Base-by-base conservation (phyloP, 495 filamentous ascomycete species). In the Thozetella sp. region DNA sequence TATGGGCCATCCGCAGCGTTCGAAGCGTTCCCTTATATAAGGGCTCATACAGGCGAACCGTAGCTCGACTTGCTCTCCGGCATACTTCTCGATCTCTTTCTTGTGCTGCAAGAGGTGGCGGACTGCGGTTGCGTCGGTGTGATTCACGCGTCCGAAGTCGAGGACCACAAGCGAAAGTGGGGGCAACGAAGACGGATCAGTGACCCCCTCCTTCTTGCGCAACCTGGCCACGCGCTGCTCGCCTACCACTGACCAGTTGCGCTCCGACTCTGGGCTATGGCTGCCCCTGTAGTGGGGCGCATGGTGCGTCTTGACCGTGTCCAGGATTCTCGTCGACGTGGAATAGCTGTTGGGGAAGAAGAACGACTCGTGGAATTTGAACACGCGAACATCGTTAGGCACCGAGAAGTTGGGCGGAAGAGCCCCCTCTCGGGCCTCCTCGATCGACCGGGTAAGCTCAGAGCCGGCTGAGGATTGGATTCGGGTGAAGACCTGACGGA, bases 321-420 rank as follows among this genome's bases (percentile, higher is more conserved):
- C 80, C 15, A 81, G 60, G 17, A 77, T 64, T 2, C 63, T 22
- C 0, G 65, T 63, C 57, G 78, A 81, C 48, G 67, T 63, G n/a
- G 72, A 69, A 60, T 78, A 76, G 17, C 79, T 77, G 62, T 83
- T 84, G 26, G 74, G 74, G 61, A 79, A 83, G 68, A 80, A 80
- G 37, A 80, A 51, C 10, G 72, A 71, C 34, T 80, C 76, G 24
- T 63, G 61, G 67, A 81, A 76, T 9, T 60, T 66, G 56, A 80
- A 74, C 15, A 81, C 60, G 12, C 68, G 69, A 25, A 72, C 72
- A 57, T 79, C 78, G 2, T 48, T 20, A n/a, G 43, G 10, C 20
- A 71, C 58, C 0, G 76, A 72, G 23, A 74, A 15, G 24, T 34
- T 48, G 0, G 61, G 20, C 3, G 64, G 48, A 2, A 53, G 23